phyloP scores from a whole-genome alignment of 176 grass and related monocot genomes.

The Pharus latifolius region DNA sequence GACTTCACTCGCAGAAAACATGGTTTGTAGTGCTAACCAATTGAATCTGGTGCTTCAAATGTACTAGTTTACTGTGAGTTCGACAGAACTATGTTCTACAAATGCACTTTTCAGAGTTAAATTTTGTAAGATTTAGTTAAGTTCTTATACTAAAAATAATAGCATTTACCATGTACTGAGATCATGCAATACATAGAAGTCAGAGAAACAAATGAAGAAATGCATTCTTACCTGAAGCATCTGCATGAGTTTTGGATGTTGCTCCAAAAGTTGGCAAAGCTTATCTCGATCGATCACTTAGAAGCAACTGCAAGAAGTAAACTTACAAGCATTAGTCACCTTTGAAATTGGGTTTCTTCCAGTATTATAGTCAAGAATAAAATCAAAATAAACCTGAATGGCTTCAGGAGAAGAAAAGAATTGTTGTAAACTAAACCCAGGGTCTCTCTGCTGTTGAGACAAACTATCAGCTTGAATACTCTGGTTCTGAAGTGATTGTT shows the following conservation, averaged over 20 bases:
- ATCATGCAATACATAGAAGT: background rate
- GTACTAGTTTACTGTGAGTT: background rate
- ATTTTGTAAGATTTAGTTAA: no score
- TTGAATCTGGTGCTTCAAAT: background rate
- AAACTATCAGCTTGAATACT: slow-evolving; percentile 36
- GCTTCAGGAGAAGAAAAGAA: slow-evolving; percentile 91
- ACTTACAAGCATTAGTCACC: background rate
- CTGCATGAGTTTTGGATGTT: slow-evolving; percentile 93
- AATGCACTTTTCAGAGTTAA: no score
- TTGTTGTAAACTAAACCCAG: slow-evolving; percentile 56
- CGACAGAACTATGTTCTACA: no score
- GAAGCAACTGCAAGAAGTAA: slow-evolving; percentile 41
- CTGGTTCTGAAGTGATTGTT: slow-evolving; percentile 39
- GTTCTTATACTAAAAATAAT: background rate
- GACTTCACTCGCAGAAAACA: background rate
- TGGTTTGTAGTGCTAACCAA: background rate
- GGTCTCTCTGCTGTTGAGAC: slow-evolving; percentile 40
- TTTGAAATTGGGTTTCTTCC: background rate
- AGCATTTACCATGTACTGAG: background rate
- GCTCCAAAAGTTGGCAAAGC: slow-evolving; percentile 84
- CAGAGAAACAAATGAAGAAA: background rate
- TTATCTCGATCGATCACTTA: slow-evolving; percentile 67
- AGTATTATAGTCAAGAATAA: background rate
- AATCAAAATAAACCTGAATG: slow-evolving; percentile 63
- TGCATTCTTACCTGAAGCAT: slow-evolving; percentile 84